Conservation (phyloP, 1,139 yeast species). For the Hemisphaericaspora xylofermentans region DNA sequence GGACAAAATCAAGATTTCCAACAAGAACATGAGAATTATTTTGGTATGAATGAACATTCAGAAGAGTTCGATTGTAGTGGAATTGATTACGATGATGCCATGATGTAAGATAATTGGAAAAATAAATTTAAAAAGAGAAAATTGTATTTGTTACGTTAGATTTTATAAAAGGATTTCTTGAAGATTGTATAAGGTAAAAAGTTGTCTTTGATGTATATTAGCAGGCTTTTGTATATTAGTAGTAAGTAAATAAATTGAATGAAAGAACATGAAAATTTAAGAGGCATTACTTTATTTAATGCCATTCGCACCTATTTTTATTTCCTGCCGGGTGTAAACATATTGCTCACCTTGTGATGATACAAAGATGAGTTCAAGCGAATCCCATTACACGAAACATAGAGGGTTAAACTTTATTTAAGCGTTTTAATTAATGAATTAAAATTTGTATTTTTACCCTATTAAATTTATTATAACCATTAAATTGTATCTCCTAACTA, state of each 20-base stretch:
- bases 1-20: slow-evolving; percentile 14
- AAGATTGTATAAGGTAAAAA: background rate
- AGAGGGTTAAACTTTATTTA: too few species aligned
- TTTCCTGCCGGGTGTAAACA: too few species aligned
- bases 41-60: slow-evolving; percentile 27
- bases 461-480: too few species aligned
- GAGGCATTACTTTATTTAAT: too few species aligned
- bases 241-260: background rate
- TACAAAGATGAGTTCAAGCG: too few species aligned
- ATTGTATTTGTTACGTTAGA: background rate
- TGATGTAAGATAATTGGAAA: slow-evolving; percentile 7
- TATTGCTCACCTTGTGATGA: too few species aligned
- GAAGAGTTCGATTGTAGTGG: slow-evolving; percentile 11
- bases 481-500: background rate
- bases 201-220: background rate
- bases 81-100: slow-evolving; percentile 10
- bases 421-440: too few species aligned
- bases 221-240: background rate
- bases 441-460: too few species aligned
- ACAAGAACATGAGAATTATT: slow-evolving; percentile 42
- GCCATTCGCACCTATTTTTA: too few species aligned
- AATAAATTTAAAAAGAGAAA: background rate
- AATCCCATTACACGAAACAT: too few species aligned
- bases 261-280: too few species aligned
- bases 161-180: background rate